Conservation (phyloP, 177 flowering plant genomes). For the Vitis hybrid region DNA sequence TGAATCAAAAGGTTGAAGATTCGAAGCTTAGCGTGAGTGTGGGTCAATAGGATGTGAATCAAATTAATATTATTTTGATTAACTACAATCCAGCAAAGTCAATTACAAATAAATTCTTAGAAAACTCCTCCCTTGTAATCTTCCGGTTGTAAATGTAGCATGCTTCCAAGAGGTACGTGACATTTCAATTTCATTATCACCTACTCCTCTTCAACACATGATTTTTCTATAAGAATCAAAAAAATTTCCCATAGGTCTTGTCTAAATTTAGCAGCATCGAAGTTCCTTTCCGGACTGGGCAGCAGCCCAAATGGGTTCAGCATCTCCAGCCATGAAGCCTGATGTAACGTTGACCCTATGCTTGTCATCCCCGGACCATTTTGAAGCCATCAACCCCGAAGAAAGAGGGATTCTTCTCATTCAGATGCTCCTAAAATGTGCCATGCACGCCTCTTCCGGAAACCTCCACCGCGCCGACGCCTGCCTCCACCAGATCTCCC, state of each 20-base stretch:
- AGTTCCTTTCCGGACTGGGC: neutral
- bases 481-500: slow-evolving; percentile 33
- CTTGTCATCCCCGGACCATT: slow-evolving; percentile 13
- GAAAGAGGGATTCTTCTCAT: slow-evolving; percentile 38
- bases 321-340: slow-evolving; percentile 18
- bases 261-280: neutral
- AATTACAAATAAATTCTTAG: too few relatives aligned
- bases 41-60: too few relatives aligned
- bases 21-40: too few relatives aligned
- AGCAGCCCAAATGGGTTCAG: slow-evolving; percentile 17
- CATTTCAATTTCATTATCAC: neutral
- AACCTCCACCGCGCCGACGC: slow-evolving; percentile 40
- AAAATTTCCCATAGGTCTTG: neutral
- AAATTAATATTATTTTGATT: too few relatives aligned
- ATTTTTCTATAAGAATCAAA: slow-evolving; percentile 1
- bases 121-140: neutral
- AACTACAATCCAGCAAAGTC: too few relatives aligned
- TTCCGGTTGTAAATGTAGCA: slow-evolving; percentile 3
- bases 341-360: slow-evolving; percentile 20
- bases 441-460: slow-evolving; percentile 37
- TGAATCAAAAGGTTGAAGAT: too few relatives aligned
- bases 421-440: slow-evolving; percentile 38
- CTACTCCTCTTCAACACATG: slow-evolving; percentile 4
- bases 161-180: slow-evolving; percentile 4
- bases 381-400: slow-evolving; percentile 29